Percentiles rank a stretch among this genome's conserved stretches.
Evolutionary conservation across 345 rosid species (phyloP).

Genomic region (Euphorbia lathyris): DNA sequence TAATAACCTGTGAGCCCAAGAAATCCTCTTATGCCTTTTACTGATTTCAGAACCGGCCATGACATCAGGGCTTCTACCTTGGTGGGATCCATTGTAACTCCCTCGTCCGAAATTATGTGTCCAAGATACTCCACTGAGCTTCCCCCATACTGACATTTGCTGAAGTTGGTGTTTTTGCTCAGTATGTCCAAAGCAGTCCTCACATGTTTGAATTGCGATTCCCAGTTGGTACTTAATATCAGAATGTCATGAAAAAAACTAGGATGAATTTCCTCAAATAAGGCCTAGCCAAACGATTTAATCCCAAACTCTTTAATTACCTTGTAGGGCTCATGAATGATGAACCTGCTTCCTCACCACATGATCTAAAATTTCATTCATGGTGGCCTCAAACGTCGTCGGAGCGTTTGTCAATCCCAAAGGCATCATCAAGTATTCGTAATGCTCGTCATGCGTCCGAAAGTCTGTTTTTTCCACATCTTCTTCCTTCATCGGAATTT

Average conservation of each 20-base stretch:
- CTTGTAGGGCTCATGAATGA: no score
- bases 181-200: neutral
- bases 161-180: neutral
- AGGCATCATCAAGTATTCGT: no score
- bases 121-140: neutral
- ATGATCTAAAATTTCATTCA: no score
- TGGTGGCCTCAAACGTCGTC: no score
- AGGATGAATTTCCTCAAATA: neutral
- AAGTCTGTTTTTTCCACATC: no score
- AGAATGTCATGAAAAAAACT: no score
- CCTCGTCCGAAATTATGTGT: neutral
- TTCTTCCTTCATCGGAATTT: neutral
- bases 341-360: no score
- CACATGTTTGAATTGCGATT: neutral
- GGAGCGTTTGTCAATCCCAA: no score
- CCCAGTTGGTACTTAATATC: no score
- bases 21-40: neutral
- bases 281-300: no score
- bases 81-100: neutral
- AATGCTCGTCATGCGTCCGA: no score
- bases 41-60: neutral
- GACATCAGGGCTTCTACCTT: accelerated
- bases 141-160: neutral
- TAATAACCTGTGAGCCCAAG: neutral
- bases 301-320: no score